A percentile compares a stretch with the other conserved stretches of the same genome.
phyloP scores from a whole-genome alignment of 2,329 filamentous ascomycete species.

The Ceratocystis alfenasii region DNA sequence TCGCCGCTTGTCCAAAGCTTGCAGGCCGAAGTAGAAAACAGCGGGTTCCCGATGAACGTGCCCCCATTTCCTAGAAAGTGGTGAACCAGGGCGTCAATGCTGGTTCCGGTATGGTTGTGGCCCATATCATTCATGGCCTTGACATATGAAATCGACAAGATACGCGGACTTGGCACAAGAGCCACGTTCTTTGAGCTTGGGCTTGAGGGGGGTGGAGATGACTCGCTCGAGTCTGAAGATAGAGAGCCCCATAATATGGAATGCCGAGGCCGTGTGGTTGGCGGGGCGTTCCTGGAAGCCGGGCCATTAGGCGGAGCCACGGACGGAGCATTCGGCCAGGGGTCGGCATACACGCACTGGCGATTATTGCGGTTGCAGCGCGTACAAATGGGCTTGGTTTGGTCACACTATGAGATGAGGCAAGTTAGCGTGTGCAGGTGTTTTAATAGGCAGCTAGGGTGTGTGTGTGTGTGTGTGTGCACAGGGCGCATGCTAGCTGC shows the following conservation, averaged over 20 bases:
- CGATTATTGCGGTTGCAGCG: constrained; percentile 24
- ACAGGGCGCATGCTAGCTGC: neutral
- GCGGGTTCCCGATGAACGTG: constrained; percentile 22
- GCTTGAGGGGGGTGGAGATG: neutral
- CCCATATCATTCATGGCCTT: constrained; percentile 15
- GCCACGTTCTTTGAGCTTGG: neutral
- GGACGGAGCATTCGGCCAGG: neutral
- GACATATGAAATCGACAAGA: constrained; percentile 18
- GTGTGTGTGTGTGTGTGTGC: too few species aligned
- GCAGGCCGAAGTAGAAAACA: constrained; percentile 21
- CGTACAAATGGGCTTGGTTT: constrained; percentile 24
- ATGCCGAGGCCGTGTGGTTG: neutral
- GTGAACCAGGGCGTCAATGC: constrained; percentile 18
- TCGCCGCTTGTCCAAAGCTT: constrained; percentile 18
- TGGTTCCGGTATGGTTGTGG: constrained; percentile 15
- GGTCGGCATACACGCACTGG: constrained; percentile 22
- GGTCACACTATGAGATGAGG: constrained; percentile 23
- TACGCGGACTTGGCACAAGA: constrained; percentile 10
- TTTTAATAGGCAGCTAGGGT: neutral
- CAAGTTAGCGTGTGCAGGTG: neutral
- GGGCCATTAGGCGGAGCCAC: neutral
- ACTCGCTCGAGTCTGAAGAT: constrained; percentile 6
- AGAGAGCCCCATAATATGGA: neutral
- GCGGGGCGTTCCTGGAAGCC: neutral
- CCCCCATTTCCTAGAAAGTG: constrained; percentile 21